A percentile compares a stretch with the other conserved stretches of the same genome.
phyloP scores from a whole-genome alignment of 148 eudicot genomes.

The Mesembryanthemum crystallinum region DNA sequence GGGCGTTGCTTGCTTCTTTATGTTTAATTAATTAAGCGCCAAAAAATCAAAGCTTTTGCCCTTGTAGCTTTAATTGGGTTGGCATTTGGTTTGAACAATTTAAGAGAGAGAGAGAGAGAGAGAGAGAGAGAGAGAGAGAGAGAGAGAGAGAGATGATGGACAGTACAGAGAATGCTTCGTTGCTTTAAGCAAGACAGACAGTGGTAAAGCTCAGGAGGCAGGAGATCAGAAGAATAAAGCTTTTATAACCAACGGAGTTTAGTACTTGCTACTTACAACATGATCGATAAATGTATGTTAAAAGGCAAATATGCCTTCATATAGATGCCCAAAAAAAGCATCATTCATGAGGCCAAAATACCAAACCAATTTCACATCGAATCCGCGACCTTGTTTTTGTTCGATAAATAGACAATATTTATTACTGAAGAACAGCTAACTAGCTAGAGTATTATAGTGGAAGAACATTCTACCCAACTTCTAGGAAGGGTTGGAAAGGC shows the following conservation, averaged over 20 bases:
- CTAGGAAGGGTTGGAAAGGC: too few species aligned
- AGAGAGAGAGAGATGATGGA: background rate
- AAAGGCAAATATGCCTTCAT: slow-evolving; percentile 22
- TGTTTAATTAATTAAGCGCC: background rate
- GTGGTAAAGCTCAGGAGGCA: slow-evolving; percentile 17
- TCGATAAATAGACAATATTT: too few species aligned
- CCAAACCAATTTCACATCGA: too few species aligned
- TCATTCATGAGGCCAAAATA: background rate
- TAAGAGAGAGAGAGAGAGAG: slow-evolving; percentile 4
- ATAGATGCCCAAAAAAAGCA: background rate
- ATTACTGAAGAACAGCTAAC: too few species aligned
- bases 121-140: background rate
- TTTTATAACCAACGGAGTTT: background rate
- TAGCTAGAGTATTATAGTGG: too few species aligned
- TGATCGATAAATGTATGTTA: too few species aligned
- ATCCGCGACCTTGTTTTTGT: too few species aligned
- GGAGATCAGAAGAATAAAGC: slow-evolving; percentile 29
- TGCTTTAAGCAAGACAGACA: slow-evolving; percentile 28
- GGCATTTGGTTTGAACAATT: slow-evolving; percentile 14
- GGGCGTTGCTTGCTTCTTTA: background rate
- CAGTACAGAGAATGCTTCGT: background rate
- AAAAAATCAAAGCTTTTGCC: background rate
- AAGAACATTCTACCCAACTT: too few species aligned
- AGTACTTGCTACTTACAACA: background rate
- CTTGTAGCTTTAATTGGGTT: too few species aligned